A percentile compares a stretch with the other conserved stretches of the same genome.
phyloP scores from a whole-genome alignment of 2,329 filamentous ascomycete species.

The Paraphoma sp. region DNA sequence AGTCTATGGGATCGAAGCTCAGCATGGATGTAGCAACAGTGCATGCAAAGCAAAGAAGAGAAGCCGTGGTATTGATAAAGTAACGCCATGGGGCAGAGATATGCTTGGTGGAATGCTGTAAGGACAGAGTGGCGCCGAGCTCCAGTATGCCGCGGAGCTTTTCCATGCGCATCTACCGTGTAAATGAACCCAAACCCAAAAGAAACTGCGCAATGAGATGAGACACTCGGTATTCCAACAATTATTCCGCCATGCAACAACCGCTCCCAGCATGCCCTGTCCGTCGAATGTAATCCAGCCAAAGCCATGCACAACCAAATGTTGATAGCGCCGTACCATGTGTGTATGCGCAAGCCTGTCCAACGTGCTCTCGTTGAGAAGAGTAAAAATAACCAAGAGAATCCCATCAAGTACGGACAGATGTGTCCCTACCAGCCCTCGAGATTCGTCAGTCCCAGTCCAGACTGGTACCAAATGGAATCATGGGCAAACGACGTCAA shows the following conservation, averaged over 20 bases:
- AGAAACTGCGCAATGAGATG: conserved; percentile 7
- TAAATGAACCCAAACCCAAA: conserved; percentile 19
- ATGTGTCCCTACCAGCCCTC: conserved; percentile 15
- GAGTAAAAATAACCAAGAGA: conserved; percentile 11
- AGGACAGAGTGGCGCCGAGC: conserved; percentile 39
- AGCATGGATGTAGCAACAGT: background rate
- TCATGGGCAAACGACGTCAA: conserved; percentile 11
- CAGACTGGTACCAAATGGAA: conserved; percentile 19
- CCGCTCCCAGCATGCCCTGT: conserved; percentile 24
- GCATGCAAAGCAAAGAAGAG: background rate
- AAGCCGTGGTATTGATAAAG: conserved; percentile 7
- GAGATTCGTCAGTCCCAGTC: conserved; percentile 26
- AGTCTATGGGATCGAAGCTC: background rate
- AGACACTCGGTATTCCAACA: conserved; percentile 21
- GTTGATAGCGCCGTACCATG: conserved; percentile 38
- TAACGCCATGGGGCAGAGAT: conserved; percentile 8
- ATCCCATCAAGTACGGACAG: conserved; percentile 15
- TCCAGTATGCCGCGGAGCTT: conserved; percentile 27
- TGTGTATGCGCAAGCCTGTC: conserved; percentile 35
- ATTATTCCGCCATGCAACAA: conserved; percentile 33
- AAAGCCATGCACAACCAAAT: conserved; percentile 33
- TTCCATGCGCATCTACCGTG: conserved; percentile 33
- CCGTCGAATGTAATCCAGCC: conserved; percentile 29
- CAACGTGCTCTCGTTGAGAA: conserved; percentile 10
- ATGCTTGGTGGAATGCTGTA: conserved; percentile 28